Percentiles rank a stretch among this genome's conserved stretches.
These are phyloP conservation scores for Penicillium cataractarum DNA, from an alignment of 495 filamentous ascomycete species.

Conservation along the genomic window DNA sequence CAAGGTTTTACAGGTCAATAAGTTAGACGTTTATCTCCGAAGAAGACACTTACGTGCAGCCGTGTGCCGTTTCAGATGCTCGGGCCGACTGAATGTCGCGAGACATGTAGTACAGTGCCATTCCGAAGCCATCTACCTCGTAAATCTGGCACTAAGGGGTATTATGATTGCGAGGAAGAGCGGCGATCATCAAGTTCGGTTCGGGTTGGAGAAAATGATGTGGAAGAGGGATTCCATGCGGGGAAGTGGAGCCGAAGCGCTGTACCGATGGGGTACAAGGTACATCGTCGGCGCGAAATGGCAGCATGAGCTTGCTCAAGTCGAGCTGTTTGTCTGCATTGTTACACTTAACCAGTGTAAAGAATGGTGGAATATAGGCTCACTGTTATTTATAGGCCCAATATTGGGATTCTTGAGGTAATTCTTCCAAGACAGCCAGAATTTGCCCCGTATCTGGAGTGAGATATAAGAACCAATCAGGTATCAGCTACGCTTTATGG, in stretches of 20 bases:
- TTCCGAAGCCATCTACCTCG: slow-evolving; percentile 7
- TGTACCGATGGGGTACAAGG: background rate
- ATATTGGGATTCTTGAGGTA: no score
- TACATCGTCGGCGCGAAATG: no score
- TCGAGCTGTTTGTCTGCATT: no score
- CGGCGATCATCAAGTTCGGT: background rate
- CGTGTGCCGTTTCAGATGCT: slow-evolving; percentile 32
- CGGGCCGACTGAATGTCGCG: slow-evolving; percentile 27
- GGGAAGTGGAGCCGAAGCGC: background rate
- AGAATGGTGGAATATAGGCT: no score
- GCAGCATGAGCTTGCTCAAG: no score
- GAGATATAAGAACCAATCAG: background rate
- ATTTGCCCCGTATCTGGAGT: background rate
- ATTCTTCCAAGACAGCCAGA: no score
- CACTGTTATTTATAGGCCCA: no score
- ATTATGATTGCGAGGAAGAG: background rate
- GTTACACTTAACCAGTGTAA: no score
- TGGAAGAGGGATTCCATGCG: background rate
- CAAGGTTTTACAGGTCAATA: background rate
- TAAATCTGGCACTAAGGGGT: background rate
- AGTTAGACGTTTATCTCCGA: background rate
- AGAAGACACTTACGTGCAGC: slow-evolving; percentile 25
- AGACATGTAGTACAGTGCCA: slow-evolving; percentile 25
- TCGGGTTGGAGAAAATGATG: background rate
- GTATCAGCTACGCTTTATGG: background rate